phyloP scores from a whole-genome alignment of 441 rosid species.

The Raphanus hybrid region DNA sequence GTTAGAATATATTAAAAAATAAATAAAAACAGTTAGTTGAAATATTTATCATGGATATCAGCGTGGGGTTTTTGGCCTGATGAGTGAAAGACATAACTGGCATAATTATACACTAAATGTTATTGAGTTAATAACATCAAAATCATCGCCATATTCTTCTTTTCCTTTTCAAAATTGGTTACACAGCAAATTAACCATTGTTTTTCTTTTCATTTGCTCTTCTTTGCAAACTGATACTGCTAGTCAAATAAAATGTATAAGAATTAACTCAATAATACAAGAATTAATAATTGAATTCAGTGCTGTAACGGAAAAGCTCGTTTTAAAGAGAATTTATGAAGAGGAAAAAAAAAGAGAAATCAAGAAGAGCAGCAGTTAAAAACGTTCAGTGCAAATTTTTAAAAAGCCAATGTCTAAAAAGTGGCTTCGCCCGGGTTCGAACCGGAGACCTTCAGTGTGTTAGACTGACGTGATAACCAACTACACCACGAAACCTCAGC shows the following conservation, averaged over 20 bases:
- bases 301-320: neutral
- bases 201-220: too few relatives aligned
- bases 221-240: too few relatives aligned
- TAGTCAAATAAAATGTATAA: neutral
- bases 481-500: neutral
- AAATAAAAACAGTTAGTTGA: neutral
- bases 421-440: slow-evolving; percentile 82
- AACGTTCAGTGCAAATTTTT: too few relatives aligned
- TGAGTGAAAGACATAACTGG: neutral
- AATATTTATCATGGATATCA: neutral
- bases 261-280: neutral
- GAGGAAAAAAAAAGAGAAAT: neutral
- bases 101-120: too few relatives aligned
- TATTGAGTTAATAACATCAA: too few relatives aligned
- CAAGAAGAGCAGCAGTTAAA: neutral
- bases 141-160: too few relatives aligned
- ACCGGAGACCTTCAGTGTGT: slow-evolving; percentile 98
- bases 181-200: too few relatives aligned
- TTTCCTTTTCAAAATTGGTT: too few relatives aligned
- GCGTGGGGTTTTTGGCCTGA: neutral
- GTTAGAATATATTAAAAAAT: neutral
- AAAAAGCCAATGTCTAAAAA: too few relatives aligned
- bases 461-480: slow-evolving; percentile 89
- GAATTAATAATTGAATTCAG: neutral
- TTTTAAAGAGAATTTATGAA: neutral